A percentile compares a stretch with the other conserved stretches of the same genome.
Evolutionary conservation across 2,329 filamentous ascomycete genomes (phyloP).

Genomic region (Apiospora malaysiana): DNA sequence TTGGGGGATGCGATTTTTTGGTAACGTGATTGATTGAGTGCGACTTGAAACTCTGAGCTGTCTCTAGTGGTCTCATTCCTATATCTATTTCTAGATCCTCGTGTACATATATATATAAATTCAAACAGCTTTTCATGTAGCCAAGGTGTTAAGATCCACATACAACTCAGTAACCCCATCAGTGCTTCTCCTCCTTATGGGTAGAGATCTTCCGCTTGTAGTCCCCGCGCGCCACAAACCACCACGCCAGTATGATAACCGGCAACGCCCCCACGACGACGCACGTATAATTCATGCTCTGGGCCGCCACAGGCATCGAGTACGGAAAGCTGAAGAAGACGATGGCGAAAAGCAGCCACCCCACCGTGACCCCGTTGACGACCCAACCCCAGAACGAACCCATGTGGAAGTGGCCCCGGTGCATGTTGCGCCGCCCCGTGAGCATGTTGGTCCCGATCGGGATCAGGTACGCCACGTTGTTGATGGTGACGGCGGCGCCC

Average conservation of each 20-base stretch:
- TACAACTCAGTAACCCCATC: no score
- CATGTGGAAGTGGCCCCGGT: conserved; percentile 47
- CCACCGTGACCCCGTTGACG: conserved; percentile 44
- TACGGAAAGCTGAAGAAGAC: conserved; percentile 53
- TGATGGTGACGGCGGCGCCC: conserved; percentile 47
- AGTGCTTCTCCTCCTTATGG: conserved; percentile 34
- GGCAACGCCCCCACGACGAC: conserved; percentile 46
- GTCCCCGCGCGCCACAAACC: conserved; percentile 46
- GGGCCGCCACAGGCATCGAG: conserved; percentile 42
- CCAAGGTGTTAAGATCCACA: no score
- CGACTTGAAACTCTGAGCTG: no score
- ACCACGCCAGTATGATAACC: conserved; percentile 48
- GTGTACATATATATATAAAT: no score
- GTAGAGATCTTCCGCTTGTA: conserved; percentile 47
- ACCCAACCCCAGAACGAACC: conserved; percentile 39
- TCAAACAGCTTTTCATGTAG: no score
- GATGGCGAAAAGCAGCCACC: conserved; percentile 48
- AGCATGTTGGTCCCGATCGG: conserved; percentile 52
- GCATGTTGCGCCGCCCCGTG: conserved; percentile 45
- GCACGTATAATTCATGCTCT: conserved; percentile 57
- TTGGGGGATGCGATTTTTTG: no score
- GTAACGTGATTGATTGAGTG: no score
- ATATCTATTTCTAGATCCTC: no score
- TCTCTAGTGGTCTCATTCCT: no score
- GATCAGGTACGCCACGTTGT: conserved; percentile 52